Evolutionary conservation across 371 early-diverging fungal genomes (phyloP).

Genomic region (Apophysomyces variabilis): DNA sequence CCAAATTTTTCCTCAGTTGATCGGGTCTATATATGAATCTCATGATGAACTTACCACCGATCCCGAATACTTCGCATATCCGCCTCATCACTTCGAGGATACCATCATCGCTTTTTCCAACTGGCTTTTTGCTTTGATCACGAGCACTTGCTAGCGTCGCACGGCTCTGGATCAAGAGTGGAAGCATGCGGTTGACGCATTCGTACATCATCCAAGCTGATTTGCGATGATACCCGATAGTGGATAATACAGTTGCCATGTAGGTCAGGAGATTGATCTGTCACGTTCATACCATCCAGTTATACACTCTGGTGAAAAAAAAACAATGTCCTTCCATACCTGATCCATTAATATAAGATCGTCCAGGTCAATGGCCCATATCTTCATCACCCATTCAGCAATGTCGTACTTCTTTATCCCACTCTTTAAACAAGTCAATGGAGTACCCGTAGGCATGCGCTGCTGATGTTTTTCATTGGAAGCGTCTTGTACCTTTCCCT

Average conservation of each 20-base stretch:
- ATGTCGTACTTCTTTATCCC: conserved; percentile 57
- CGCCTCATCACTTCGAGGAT: conserved; percentile 70
- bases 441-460: conserved; percentile 12
- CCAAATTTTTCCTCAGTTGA: conserved; percentile 13
- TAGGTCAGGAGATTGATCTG: conserved; percentile 64
- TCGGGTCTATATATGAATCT: conserved; percentile 5
- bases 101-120: conserved; percentile 51
- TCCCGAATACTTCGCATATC: conserved; percentile 72
- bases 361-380: conserved; percentile 54
- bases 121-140: conserved; percentile 23
- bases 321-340: conserved; percentile 23
- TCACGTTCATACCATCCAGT: background rate
- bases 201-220: conserved; percentile 76
- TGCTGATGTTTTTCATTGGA: background rate
- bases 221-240: conserved; percentile 71
- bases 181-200: conserved; percentile 62
- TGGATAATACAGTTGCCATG: conserved; percentile 65
- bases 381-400: conserved; percentile 62
- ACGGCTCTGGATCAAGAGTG: conserved; percentile 58
- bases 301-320: background rate
- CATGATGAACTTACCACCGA: conserved; percentile 51
- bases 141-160: conserved; percentile 30
- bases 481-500: conserved; percentile 24
- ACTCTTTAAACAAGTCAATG: conserved; percentile 24
- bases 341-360: conserved; percentile 65